Percentiles rank a stretch among this genome's conserved stretches.
Conservation (phyloP, 495 filamentous ascomycete species). For the Hypomontagnella monticulosa region DNA sequence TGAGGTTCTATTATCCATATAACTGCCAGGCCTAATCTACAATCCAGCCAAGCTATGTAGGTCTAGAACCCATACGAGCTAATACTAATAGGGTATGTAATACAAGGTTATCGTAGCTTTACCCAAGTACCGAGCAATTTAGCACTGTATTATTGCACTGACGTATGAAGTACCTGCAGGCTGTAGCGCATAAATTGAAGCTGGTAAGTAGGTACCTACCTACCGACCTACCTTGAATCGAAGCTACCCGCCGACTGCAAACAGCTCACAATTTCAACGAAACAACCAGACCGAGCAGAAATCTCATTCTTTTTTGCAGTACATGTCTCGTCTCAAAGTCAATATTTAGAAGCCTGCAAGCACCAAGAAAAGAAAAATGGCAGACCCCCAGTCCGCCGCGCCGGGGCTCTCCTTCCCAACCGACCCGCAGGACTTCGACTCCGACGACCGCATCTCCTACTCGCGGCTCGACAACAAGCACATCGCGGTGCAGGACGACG, state of each 20-base stretch:
- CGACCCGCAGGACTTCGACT: slow-evolving; percentile 77
- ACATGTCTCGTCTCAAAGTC: neutral
- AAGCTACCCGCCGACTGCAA: slow-evolving; percentile 19
- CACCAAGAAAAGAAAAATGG: too few relatives aligned
- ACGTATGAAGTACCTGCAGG: slow-evolving; percentile 8
- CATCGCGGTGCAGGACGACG: slow-evolving; percentile 85
- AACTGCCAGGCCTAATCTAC: too few relatives aligned
- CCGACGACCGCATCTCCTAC: slow-evolving; percentile 85
- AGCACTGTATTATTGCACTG: neutral
- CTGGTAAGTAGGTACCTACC: neutral
- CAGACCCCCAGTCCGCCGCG: slow-evolving; percentile 28
- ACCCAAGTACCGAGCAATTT: neutral
- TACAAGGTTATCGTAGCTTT: neutral
- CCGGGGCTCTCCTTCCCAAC: slow-evolving; percentile 68
- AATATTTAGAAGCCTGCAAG: slow-evolving; percentile 2
- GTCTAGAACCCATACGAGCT: neutral
- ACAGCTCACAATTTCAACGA: neutral
- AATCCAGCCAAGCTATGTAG: too few relatives aligned
- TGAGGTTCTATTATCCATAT: too few relatives aligned
- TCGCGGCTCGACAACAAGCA: slow-evolving; percentile 82
- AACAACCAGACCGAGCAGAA: neutral
- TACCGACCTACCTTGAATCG: slow-evolving; percentile 5
- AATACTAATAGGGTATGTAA: slow-evolving; percentile 1
- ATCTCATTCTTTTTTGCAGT: neutral
- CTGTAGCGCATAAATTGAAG: neutral